Percentiles rank a stretch among this genome's conserved stretches.
Evolutionary conservation across 2,329 filamentous ascomycete genomes (phyloP).

Genomic region (Alternaria conjuncta): DNA sequence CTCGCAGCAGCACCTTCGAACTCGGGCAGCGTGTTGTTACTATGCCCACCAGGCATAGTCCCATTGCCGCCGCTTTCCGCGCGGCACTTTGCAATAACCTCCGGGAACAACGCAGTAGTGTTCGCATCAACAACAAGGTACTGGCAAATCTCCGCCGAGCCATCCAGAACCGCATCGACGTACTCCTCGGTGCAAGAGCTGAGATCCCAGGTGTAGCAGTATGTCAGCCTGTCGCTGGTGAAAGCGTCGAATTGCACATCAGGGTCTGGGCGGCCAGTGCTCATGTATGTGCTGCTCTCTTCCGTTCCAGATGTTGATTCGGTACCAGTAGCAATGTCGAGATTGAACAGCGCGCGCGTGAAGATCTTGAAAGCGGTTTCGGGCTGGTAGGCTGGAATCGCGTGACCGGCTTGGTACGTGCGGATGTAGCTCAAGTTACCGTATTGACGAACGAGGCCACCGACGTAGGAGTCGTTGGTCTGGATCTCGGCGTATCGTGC

Average conservation of each 20-base stretch:
- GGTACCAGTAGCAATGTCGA: constrained; percentile 56
- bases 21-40: neutral
- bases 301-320: constrained; percentile 11
- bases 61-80: constrained; percentile 1
- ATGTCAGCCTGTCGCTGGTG: constrained; percentile 12
- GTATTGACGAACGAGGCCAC: constrained; percentile 53
- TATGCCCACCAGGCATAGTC: constrained; percentile 1
- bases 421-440: constrained; percentile 49
- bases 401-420: constrained; percentile 49
- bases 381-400: constrained; percentile 51
- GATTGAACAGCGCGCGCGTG: constrained; percentile 52
- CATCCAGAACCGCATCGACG: constrained; percentile 16
- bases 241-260: constrained; percentile 18
- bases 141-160: constrained; percentile 22
- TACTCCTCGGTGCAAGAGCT: constrained; percentile 23
- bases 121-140: constrained; percentile 28
- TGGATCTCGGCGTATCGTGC: constrained; percentile 44
- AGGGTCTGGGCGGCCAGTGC: constrained; percentile 15
- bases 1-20: constrained; percentile 12
- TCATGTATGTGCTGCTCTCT: constrained; percentile 16
- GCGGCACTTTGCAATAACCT: constrained; percentile 23
- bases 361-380: constrained; percentile 60
- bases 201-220: constrained; percentile 25
- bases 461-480: constrained; percentile 47
- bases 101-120: constrained; percentile 25